Percentiles rank a stretch among this genome's conserved stretches.
Evolutionary conservation across 306 rosid genomes (phyloP).

Genomic region (Quercus alba): DNA sequence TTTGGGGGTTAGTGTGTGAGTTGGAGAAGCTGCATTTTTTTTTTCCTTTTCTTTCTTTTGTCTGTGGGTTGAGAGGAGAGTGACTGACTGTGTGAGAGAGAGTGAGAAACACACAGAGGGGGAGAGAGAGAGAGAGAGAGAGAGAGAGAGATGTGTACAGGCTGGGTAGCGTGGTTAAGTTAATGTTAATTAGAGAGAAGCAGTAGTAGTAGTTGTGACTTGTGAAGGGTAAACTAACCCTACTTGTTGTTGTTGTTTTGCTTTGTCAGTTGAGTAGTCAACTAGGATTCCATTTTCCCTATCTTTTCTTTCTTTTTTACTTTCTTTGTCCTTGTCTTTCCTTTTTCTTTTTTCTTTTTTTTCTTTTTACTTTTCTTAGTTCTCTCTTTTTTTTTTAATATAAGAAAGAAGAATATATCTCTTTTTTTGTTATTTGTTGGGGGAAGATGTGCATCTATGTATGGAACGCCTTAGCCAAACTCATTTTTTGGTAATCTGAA

Average conservation of each 20-base stretch:
- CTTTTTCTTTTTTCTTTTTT: not conserved
- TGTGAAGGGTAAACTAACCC: not conserved
- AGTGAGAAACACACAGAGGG: not conserved
- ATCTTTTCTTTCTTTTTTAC: not conserved
- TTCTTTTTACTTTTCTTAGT: not conserved
- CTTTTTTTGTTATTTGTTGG: too few relatives aligned
- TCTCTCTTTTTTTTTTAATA: too few relatives aligned
- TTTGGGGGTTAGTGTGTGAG: not conserved
- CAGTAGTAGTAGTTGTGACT: not conserved
- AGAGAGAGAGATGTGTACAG: not conserved
- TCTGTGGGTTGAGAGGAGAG: not conserved
- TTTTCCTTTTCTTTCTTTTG: too few relatives aligned
- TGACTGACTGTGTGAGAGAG: not conserved
- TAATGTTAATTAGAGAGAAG: too few relatives aligned
- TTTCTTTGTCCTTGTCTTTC: not conserved
- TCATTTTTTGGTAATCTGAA: too few relatives aligned
- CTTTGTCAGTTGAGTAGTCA: not conserved
- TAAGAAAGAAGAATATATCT: too few relatives aligned
- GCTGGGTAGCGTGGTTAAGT: not conserved
- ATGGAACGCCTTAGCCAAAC: too few relatives aligned
- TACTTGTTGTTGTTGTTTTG: not conserved
- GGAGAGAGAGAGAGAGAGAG: not conserved
- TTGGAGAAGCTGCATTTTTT: conserved; percentile 12
- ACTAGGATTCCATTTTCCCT: not conserved
- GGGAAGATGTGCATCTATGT: too few relatives aligned